phyloP scores from a whole-genome alignment of 495 filamentous ascomycete genomes.

The Annulohypoxylon stygium region DNA sequence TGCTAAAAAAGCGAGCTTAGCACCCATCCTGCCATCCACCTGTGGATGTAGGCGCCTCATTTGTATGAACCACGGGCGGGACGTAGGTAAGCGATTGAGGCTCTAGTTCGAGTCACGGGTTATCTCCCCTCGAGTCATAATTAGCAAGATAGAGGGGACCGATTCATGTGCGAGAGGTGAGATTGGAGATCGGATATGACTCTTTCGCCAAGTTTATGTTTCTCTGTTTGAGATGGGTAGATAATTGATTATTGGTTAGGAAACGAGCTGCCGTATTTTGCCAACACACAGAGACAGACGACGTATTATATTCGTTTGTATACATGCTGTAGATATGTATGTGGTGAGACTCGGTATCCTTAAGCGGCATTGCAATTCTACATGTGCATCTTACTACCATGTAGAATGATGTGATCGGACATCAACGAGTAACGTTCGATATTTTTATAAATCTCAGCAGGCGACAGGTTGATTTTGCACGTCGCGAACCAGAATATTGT shows the following conservation, averaged over 20 bases:
- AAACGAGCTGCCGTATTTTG: constrained; percentile 26
- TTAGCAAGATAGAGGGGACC: background rate
- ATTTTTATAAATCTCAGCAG: constrained; percentile 10
- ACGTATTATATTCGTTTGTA: constrained; percentile 19
- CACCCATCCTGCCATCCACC: background rate
- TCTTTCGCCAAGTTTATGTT: constrained; percentile 27
- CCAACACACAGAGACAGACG: constrained; percentile 8
- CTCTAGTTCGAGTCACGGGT: constrained; percentile 35
- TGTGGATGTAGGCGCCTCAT: constrained; percentile 13
- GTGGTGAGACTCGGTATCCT: constrained; percentile 42
- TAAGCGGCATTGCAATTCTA: constrained; percentile 29
- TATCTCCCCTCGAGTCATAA: constrained; percentile 33
- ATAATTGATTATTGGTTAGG: constrained; percentile 19
- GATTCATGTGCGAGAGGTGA: constrained; percentile 27
- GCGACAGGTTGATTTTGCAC: constrained; percentile 1
- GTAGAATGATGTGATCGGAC: constrained; percentile 26
- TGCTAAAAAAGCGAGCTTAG: constrained; percentile 11
- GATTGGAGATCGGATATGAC: constrained; percentile 27
- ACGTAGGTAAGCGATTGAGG: constrained; percentile 27
- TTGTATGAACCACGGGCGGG: constrained; percentile 8
- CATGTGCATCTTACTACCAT: constrained; percentile 30
- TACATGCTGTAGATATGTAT: background rate
- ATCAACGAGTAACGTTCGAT: constrained; percentile 22
- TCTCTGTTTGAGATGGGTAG: constrained; percentile 11
- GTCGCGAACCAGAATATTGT: background rate